Evolutionary conservation across 352 stramenopile genomes (phyloP).

Genomic region (Phytophthora hybrid): DNA sequence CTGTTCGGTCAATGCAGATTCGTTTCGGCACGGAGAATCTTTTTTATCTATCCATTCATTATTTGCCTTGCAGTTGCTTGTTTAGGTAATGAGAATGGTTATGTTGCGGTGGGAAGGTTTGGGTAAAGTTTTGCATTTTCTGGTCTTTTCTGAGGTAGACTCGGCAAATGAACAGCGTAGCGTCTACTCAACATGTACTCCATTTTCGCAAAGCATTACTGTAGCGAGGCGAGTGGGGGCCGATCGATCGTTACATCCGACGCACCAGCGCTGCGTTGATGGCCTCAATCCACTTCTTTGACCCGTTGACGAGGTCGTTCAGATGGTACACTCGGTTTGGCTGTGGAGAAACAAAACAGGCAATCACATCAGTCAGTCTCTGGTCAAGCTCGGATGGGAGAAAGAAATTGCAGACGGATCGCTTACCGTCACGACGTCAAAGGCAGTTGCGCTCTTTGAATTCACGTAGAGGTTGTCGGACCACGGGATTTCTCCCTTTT

Average conservation of each 20-base stretch:
- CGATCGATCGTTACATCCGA: slow-evolving; percentile 50
- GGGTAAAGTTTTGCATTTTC: slow-evolving; percentile 33
- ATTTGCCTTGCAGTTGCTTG: too few relatives aligned
- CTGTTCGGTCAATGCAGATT: slow-evolving; percentile 44
- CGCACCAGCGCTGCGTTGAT: slow-evolving; percentile 87
- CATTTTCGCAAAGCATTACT: slow-evolving; percentile 32
- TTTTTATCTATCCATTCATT: background rate
- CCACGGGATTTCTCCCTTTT: slow-evolving; percentile 91
- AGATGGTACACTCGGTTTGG: slow-evolving; percentile 90
- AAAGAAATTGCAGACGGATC: background rate
- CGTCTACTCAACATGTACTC: slow-evolving; percentile 48
- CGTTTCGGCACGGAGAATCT: slow-evolving; percentile 41
- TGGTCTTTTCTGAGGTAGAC: slow-evolving; percentile 20
- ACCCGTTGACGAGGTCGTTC: slow-evolving; percentile 89
- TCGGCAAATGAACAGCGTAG: slow-evolving; percentile 35
- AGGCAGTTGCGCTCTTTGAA: slow-evolving; percentile 85
- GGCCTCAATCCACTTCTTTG: slow-evolving; percentile 91
- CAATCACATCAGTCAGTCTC: slow-evolving; percentile 4
- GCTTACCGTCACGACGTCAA: slow-evolving; percentile 87
- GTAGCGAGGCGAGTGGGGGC: slow-evolving; percentile 14
- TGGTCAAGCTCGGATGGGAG: too few relatives aligned
- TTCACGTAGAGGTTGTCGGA: slow-evolving; percentile 87
- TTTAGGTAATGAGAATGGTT: too few relatives aligned
- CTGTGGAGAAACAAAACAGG: slow-evolving; percentile 38
- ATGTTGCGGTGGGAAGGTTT: background rate